Evolutionary conservation across 2,329 filamentous ascomycete genomes (phyloP).

Genomic region (Verticillium isaacii): DNA sequence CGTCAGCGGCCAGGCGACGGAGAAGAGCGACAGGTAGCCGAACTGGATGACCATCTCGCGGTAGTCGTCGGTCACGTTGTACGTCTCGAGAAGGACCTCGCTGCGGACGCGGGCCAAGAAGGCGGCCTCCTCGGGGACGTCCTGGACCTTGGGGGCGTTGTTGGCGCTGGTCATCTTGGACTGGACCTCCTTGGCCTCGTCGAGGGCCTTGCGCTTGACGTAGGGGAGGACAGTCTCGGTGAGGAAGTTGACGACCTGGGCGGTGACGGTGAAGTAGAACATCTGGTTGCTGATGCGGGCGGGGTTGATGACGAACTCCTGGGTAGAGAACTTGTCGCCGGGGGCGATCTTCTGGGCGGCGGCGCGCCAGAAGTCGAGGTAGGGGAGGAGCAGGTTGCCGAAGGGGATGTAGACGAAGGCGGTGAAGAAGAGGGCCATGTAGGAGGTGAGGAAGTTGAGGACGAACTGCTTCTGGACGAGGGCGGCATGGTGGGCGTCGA

Average conservation of each 20-base stretch:
- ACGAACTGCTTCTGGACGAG: slow-evolving; percentile 92
- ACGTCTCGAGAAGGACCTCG: slow-evolving; percentile 76
- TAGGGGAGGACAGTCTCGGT: slow-evolving; percentile 84
- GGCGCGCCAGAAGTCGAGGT: slow-evolving; percentile 75
- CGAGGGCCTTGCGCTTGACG: slow-evolving; percentile 71
- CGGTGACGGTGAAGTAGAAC: slow-evolving; percentile 93
- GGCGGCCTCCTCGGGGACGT: slow-evolving; percentile 69
- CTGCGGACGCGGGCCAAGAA: slow-evolving; percentile 79
- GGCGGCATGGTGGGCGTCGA: slow-evolving; percentile 74
- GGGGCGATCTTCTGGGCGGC: slow-evolving; percentile 72
- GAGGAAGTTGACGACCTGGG: slow-evolving; percentile 81
- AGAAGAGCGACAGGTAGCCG: slow-evolving; percentile 85
- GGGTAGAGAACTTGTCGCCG: slow-evolving; percentile 62
- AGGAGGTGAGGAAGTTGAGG: slow-evolving; percentile 94
- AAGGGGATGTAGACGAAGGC: slow-evolving; percentile 95
- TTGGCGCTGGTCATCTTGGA: slow-evolving; percentile 52
- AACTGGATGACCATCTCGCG: slow-evolving; percentile 90
- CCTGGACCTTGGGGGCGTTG: slow-evolving; percentile 43
- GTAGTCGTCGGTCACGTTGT: slow-evolving; percentile 87
- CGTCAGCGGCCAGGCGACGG: slow-evolving; percentile 91
- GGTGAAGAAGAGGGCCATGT: slow-evolving; percentile 85
- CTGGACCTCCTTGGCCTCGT: slow-evolving; percentile 74
- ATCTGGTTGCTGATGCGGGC: slow-evolving; percentile 82
- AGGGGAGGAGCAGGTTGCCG: slow-evolving; percentile 74
- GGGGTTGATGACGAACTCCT: slow-evolving; percentile 76